Evolutionary conservation across 2,329 filamentous ascomycete genomes (phyloP), one percentile per base, ranked within the genome.

Genomic region (Curvularia lunata): DNA sequence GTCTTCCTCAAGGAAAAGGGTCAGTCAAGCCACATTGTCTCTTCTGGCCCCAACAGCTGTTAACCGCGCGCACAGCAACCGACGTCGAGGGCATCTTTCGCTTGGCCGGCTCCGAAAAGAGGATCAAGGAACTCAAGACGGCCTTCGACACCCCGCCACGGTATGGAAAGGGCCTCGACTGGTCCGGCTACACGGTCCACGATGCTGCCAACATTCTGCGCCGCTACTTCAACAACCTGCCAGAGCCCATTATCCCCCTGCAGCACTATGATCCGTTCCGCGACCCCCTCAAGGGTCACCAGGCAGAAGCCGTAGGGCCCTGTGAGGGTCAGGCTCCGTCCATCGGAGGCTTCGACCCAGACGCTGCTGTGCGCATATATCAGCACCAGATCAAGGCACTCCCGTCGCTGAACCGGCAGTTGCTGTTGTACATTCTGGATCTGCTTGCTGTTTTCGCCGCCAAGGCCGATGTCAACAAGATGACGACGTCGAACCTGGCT

Each of bases 1-100:
- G 93, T 99, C 4, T 99, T 93, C 68, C 77, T 99, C 65, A 99
- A 99, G 78, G 95, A 99, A 77, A 97, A 96, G 86, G 95, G 95
- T 97, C 78, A 56, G 63, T 60, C 19, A 34, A 48, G 4, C n/a
- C 13, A 21, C 30, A 51, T 16, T 25, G 13, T 23, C 34, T 4
- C 34, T 4, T 19, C 37, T 34, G 30, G 32, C 27, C 30, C 30
- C 48, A 49, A 48, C 49, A 51, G 50, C 34, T 52, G 77, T 71
- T 71, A 56, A 72, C 60, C 42, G 28, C 30, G 43, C 37, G 43
- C 37, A 46, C 54, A 98, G 95, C 95, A 30, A 98, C 94, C 67
- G 89, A 93, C 66, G 86, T 98, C 9, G 94, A 98, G 78, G 95
- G 95, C 38, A 99, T 99, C 57, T 99, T 99, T 74, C 92, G 95